A percentile compares a stretch with the other conserved stretches of the same genome.
phyloP scores from a whole-genome alignment of 352 stramenopile genomes.

The Globisporangium parvum region DNA sequence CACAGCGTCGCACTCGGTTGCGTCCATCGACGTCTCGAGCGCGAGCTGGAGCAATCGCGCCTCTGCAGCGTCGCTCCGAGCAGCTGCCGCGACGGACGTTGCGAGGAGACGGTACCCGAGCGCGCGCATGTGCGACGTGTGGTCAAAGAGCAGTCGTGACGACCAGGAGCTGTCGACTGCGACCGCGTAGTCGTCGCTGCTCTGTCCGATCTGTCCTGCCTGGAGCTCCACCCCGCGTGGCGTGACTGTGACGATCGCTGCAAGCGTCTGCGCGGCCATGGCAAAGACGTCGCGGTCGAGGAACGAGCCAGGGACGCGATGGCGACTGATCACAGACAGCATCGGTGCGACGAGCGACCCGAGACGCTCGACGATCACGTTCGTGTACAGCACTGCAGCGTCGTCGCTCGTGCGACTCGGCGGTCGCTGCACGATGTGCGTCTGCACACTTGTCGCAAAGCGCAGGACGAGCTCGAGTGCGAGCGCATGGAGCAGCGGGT shows the following conservation, averaged over 20 bases:
- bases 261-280: constrained; percentile 31
- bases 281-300: constrained; percentile 34
- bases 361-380: constrained; percentile 30
- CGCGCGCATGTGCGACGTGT: constrained; percentile 35
- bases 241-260: constrained; percentile 21
- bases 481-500: constrained; percentile 34
- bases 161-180: constrained; percentile 42
- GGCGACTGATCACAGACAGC: constrained; percentile 37
- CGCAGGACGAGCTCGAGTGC: constrained; percentile 37
- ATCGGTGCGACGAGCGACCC: constrained; percentile 35
- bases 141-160: constrained; percentile 54
- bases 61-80: background rate
- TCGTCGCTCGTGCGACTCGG: background rate
- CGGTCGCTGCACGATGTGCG: background rate
- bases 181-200: constrained; percentile 22
- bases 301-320: constrained; percentile 52
- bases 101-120: constrained; percentile 34
- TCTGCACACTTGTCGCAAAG: constrained; percentile 13
- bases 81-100: background rate
- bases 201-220: constrained; percentile 14
- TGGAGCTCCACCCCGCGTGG: constrained; percentile 8
- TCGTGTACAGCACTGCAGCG: constrained; percentile 6
- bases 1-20: constrained; percentile 46
- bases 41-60: constrained; percentile 32
- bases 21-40: constrained; percentile 40